A percentile compares a stretch with the other conserved stretches of the same genome.
phyloP scores from a whole-genome alignment of 768 basidiomycete species.

The Nidularia sp. region DNA sequence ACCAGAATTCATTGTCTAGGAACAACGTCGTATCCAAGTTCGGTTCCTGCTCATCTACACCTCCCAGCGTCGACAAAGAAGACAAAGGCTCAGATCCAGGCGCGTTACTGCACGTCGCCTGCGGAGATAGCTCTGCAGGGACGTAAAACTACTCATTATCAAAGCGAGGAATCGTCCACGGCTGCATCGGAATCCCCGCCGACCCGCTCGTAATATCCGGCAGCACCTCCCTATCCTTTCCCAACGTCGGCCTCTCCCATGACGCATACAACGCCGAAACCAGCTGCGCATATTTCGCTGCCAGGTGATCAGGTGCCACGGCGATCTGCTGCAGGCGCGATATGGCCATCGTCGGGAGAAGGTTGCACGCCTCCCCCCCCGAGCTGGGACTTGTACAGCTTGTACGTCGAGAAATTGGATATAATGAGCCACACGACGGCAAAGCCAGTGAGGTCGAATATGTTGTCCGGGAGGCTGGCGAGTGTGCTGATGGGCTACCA shows the following conservation, averaged over 20 bases:
- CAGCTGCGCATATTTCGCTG: slow-evolving; percentile 36
- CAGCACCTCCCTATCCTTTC: too few species aligned
- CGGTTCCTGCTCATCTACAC: too few species aligned
- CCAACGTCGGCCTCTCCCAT: slow-evolving; percentile 10
- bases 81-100: too few species aligned
- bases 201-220: too few species aligned
- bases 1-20: too few species aligned
- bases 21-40: too few species aligned
- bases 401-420: slow-evolving; percentile 34
- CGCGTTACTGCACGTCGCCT: too few species aligned
- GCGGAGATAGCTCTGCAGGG: too few species aligned
- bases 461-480: slow-evolving; percentile 33
- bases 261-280: slow-evolving; percentile 25
- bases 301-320: slow-evolving; percentile 30
- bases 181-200: too few species aligned
- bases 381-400: slow-evolving; percentile 25
- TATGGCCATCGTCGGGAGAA: slow-evolving; percentile 25
- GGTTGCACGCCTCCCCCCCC: slow-evolving; percentile 27
- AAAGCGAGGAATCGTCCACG: too few species aligned
- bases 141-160: too few species aligned
- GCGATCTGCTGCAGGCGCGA: slow-evolving; percentile 27
- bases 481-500: slow-evolving; percentile 27
- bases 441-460: slow-evolving; percentile 37
- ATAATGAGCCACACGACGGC: slow-evolving; percentile 38
- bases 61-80: too few species aligned